Base-by-base conservation (phyloP, 2,329 filamentous ascomycete species). In the Ramichloridium luteum region DNA sequence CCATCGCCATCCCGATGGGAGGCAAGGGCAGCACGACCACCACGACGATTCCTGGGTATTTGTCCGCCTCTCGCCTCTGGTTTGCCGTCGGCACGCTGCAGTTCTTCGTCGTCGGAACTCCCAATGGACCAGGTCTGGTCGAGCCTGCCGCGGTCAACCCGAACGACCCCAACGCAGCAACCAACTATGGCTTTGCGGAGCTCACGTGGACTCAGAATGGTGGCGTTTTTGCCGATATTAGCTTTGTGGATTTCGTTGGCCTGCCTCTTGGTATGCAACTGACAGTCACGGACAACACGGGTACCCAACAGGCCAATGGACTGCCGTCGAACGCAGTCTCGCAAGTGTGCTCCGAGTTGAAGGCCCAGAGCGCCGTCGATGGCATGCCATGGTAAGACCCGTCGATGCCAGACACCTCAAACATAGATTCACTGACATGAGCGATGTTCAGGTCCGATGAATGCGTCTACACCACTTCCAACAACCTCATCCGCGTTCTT, bases 301-400 rank as follows among this genome's bases (percentile, higher is more conserved):
- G n/a, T n/a, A 48, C 58, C 16, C 20, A 67, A 58, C 3, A 55
- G 12, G 46, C 48, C 80, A 79, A 49, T 60, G 77, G 78, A 2
- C 68, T 79, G 52, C 54, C 62, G 0, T 39, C 63, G 1, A 57
- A 72, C 41, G 76, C 74, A 2, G 59, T 79, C 4, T 58, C 65
- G 18, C 58, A 50, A 13, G 56, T 81, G 16, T 71, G 69, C 41
- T 52, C 57, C 3, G 65, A 57, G 2, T 56, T 82, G 17, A 58
- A 57, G 26, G 59, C 59, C 3, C 76, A 80, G 51, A 57, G 68
- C 2, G 37, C 45, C 2, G 53, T 45, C 8, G 77, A 80, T 46
- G 63, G 66, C 2, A 56, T 62, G 28, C 65, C 67, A 1, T 82
- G 77, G 77, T n/a, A n/a, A n/a, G n/a, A n/a, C n/a, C n/a, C 53